Percentiles rank a stretch among this genome's conserved stretches.
Evolutionary conservation across 1,139 yeast genomes (phyloP).

Genomic region (Magnusiomyces suaveolens): DNA sequence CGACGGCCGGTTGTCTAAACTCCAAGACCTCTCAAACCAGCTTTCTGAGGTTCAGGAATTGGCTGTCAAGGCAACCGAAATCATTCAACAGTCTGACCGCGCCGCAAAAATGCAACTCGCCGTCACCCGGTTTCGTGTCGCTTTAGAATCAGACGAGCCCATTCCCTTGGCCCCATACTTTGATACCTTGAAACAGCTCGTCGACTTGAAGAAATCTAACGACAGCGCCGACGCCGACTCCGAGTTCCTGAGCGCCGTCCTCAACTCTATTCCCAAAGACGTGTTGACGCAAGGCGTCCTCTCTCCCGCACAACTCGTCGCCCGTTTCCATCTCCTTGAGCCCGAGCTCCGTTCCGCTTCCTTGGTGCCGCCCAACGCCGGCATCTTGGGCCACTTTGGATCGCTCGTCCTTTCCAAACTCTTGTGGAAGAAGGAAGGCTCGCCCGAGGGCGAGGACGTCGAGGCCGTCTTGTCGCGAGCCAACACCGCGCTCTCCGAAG

Average conservation of each 20-base stretch:
- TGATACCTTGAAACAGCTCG: conserved; percentile 30
- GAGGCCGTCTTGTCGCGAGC: conserved; percentile 87
- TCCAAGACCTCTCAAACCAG: conserved; percentile 50
- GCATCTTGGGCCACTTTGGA: conserved; percentile 81
- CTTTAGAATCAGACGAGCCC: conserved; percentile 34
- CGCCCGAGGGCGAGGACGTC: conserved; percentile 70
- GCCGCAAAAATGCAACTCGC: conserved; percentile 51
- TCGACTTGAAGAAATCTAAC: background rate
- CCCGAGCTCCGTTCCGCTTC: conserved; percentile 88
- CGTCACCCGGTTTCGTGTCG: conserved; percentile 44
- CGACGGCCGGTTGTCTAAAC: conserved; percentile 63
- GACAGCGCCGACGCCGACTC: conserved; percentile 22
- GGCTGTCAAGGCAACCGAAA: conserved; percentile 48
- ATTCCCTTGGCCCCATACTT: conserved; percentile 33
- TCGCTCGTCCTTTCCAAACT: conserved; percentile 70
- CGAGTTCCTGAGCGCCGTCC: conserved; percentile 39
- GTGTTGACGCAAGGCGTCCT: conserved; percentile 50
- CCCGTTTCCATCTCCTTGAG: conserved; percentile 66
- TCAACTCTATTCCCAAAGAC: conserved; percentile 40
- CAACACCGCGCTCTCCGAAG: conserved; percentile 61
- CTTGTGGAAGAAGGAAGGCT: conserved; percentile 54
- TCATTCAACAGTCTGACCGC: conserved; percentile 46
- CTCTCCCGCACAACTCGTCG: conserved; percentile 40
- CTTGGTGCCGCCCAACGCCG: conserved; percentile 87
- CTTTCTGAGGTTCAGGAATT: conserved; percentile 51